A percentile compares a stretch with the other conserved stretches of the same genome.
These are phyloP conservation scores for Aureobasidium vineae DNA, from an alignment of 2,329 filamentous ascomycete genomes.

Conservation along the genomic window DNA sequence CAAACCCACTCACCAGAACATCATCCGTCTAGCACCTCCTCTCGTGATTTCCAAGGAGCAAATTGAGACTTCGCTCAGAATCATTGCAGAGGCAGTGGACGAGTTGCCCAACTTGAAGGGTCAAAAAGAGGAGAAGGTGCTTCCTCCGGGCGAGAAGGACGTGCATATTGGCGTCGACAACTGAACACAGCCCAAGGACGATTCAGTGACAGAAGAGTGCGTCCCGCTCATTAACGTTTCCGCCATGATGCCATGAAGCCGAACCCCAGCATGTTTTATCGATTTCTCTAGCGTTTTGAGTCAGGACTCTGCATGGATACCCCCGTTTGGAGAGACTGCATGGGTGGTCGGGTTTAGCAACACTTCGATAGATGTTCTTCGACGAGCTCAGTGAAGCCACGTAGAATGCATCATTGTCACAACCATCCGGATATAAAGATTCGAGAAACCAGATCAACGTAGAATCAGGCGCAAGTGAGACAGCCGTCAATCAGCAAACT, in stretches of 20 bases:
- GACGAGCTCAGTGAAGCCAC: background rate
- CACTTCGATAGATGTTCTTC: background rate
- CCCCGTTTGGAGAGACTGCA: slow-evolving; percentile 12
- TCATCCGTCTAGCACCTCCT: slow-evolving; percentile 95
- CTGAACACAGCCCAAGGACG: slow-evolving; percentile 37
- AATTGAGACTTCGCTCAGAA: slow-evolving; percentile 71
- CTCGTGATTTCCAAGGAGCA: slow-evolving; percentile 90
- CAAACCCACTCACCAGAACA: slow-evolving; percentile 98
- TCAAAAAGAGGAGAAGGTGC: slow-evolving; percentile 54
- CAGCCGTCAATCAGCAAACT: slow-evolving; percentile 11
- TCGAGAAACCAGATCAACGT: slow-evolving; percentile 3
- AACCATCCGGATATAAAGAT: background rate
- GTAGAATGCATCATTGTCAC: background rate
- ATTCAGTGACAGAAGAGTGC: slow-evolving; percentile 4
- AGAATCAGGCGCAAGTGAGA: slow-evolving; percentile 19
- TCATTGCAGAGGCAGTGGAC: slow-evolving; percentile 76
- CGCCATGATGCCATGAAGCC: slow-evolving; percentile 21
- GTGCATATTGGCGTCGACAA: slow-evolving; percentile 61
- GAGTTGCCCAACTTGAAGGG: slow-evolving; percentile 72
- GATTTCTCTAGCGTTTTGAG: slow-evolving; percentile 23
- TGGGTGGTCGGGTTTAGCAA: background rate
- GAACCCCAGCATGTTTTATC: slow-evolving; percentile 21
- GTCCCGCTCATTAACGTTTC: slow-evolving; percentile 20
- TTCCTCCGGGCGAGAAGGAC: slow-evolving; percentile 60
- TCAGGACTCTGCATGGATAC: slow-evolving; percentile 17